Conservation (phyloP, 192 early-diverging fungal genomes). For the Mortierella antarctica region DNA sequence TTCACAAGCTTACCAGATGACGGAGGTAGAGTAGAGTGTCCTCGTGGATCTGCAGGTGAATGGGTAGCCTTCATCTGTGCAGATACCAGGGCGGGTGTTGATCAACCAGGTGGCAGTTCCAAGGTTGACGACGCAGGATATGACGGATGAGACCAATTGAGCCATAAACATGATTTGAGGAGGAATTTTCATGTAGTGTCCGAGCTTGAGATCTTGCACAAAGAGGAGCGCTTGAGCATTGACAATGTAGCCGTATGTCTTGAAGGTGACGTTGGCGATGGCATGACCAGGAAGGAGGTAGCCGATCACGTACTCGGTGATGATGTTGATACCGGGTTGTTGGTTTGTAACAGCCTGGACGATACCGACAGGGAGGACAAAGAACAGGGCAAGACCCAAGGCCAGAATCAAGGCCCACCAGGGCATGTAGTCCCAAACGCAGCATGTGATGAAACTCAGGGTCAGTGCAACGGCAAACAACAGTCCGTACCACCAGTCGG, state of each 20-base stretch:
- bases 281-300: slow-evolving; percentile 81
- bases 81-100: slow-evolving; percentile 53
- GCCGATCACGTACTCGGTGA: slow-evolving; percentile 87
- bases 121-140: slow-evolving; percentile 67
- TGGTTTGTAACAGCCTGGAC: slow-evolving; percentile 82
- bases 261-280: slow-evolving; percentile 85
- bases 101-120: slow-evolving; percentile 57
- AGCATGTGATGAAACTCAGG: slow-evolving; percentile 57
- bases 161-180: slow-evolving; percentile 69
- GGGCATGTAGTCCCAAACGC: slow-evolving; percentile 67
- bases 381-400: slow-evolving; percentile 65
- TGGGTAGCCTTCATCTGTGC: slow-evolving; percentile 48
- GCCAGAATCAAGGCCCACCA: slow-evolving; percentile 78
- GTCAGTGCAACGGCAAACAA: slow-evolving; percentile 56
- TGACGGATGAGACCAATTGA: slow-evolving; percentile 67
- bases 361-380: slow-evolving; percentile 84
- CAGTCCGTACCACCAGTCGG: slow-evolving; percentile 65
- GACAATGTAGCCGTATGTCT: slow-evolving; percentile 80
- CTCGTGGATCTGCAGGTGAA: slow-evolving; percentile 59
- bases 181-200: slow-evolving; percentile 78
- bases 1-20: too few species aligned
- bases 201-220: slow-evolving; percentile 74
- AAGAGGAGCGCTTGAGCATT: slow-evolving; percentile 78
- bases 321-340: slow-evolving; percentile 78
- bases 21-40: slow-evolving; percentile 70